Percentiles rank a stretch among this genome's conserved stretches.
These are phyloP conservation scores for Rosa rugosa DNA, from an alignment of 306 rosid genomes.

Conservation along the genomic window DNA sequence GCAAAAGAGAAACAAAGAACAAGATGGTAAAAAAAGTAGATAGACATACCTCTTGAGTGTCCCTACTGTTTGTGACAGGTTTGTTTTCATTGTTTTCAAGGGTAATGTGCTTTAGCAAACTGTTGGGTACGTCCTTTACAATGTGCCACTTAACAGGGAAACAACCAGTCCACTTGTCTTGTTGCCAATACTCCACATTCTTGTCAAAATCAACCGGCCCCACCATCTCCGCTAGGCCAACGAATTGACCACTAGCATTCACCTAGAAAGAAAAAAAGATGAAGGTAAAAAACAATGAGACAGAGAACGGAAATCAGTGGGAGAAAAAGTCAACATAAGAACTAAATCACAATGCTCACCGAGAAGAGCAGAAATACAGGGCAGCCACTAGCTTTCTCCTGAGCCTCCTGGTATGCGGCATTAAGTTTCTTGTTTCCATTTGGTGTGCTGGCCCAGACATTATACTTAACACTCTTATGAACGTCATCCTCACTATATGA, in stretches of 20 bases:
- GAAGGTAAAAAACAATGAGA: background rate
- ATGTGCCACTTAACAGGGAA: slow-evolving; percentile 95
- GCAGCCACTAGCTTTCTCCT: slow-evolving; percentile 71
- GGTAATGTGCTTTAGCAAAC: slow-evolving; percentile 84
- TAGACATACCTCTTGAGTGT: slow-evolving; percentile 82
- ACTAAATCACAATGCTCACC: slow-evolving; percentile 37
- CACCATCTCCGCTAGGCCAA: slow-evolving; percentile 92
- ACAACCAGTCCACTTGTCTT: slow-evolving; percentile 98
- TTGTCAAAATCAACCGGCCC: slow-evolving; percentile 88
- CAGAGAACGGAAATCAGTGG: background rate
- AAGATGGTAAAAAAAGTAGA: background rate
- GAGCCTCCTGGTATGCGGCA: slow-evolving; percentile 89
- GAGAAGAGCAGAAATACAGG: slow-evolving; percentile 84
- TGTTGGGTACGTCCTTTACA: slow-evolving; percentile 95
- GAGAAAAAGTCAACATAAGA: background rate
- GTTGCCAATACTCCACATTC: slow-evolving; percentile 95
- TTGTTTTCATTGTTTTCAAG: slow-evolving; percentile 94
- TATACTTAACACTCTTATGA: slow-evolving; percentile 93
- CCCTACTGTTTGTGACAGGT: slow-evolving; percentile 93
- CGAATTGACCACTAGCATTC: slow-evolving; percentile 95
- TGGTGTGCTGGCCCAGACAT: slow-evolving; percentile 97
- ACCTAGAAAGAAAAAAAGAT: slow-evolving; percentile 46
- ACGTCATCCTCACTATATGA: slow-evolving; percentile 98
- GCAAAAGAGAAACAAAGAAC: slow-evolving; percentile 7
- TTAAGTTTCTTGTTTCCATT: slow-evolving; percentile 94